phyloP scores from a whole-genome alignment of 306 rosid genomes.

The Argentina anserina region DNA sequence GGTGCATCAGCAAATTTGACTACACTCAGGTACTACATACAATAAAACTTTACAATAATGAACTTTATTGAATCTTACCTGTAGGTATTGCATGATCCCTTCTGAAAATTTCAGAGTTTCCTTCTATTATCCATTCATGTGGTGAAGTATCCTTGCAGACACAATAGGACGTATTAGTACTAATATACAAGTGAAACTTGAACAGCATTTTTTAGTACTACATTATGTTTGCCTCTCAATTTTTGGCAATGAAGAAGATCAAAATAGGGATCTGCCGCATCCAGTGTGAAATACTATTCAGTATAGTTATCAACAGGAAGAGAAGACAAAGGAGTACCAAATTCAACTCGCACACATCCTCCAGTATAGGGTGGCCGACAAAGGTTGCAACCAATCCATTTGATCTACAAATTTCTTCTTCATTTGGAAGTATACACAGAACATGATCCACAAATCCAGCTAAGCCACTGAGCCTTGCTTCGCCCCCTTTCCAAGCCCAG shows the following conservation, averaged over 20 bases:
- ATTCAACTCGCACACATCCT: conserved; percentile 58
- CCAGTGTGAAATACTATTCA: background rate
- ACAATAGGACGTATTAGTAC: conserved; percentile 22
- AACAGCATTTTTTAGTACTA: background rate
- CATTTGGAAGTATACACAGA: conserved; percentile 86
- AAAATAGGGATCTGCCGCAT: background rate
- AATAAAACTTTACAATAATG: background rate
- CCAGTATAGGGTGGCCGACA: conserved; percentile 86
- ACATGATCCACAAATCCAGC: conserved; percentile 74
- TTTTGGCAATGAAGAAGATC: background rate
- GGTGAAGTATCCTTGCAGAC: conserved; percentile 45
- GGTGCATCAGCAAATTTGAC: background rate
- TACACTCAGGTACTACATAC: background rate
- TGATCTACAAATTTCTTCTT: conserved; percentile 68
- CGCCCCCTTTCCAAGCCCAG: conserved; percentile 99
- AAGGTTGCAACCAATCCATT: conserved; percentile 82
- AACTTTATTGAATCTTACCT: conserved; percentile 40
- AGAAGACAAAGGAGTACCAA: conserved; percentile 38
- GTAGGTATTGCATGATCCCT: conserved; percentile 52
- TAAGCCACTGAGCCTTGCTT: conserved; percentile 73
- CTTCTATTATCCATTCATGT: conserved; percentile 51
- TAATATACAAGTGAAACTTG: conserved; percentile 19
- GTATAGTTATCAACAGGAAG: background rate
- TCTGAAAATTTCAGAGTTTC: conserved; percentile 54
- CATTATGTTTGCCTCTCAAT: background rate